phyloP scores from a whole-genome alignment of 768 basidiomycete genomes.

The Cystobasidium ongulense region DNA sequence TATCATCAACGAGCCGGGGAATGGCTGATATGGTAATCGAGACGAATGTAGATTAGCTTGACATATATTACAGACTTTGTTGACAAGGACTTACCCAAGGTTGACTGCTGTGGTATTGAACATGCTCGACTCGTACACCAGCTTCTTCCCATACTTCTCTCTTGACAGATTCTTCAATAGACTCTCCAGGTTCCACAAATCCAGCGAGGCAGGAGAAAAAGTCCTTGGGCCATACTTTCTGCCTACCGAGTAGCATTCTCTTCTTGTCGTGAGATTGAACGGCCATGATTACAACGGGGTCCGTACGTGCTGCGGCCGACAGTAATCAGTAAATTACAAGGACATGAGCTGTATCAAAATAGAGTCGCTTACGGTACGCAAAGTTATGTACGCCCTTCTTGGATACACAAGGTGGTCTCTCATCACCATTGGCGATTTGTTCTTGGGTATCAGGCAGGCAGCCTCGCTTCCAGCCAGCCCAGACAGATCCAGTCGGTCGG shows the following conservation, averaged over 20 bases:
- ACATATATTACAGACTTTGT: too few relatives aligned
- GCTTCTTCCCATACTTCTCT: slow-evolving; percentile 96
- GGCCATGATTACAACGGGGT: slow-evolving; percentile 85
- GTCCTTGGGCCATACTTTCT: slow-evolving; percentile 49
- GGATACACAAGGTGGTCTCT: slow-evolving; percentile 33
- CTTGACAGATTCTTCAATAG: slow-evolving; percentile 83
- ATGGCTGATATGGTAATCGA: slow-evolving; percentile 4
- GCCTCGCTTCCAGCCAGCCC: slow-evolving; percentile 92
- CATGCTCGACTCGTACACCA: slow-evolving; percentile 74
- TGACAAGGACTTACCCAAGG: slow-evolving; percentile 57
- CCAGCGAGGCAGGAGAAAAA: slow-evolving; percentile 88
- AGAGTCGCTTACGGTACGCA: slow-evolving; percentile 25
- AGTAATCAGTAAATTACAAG: too few relatives aligned
- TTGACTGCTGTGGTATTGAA: slow-evolving; percentile 74
- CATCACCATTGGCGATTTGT: slow-evolving; percentile 14
- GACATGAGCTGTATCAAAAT: neutral
- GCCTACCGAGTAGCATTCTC: slow-evolving; percentile 76
- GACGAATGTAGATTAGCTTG: neutral
- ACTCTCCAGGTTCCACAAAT: slow-evolving; percentile 88
- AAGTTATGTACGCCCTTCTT: slow-evolving; percentile 84
- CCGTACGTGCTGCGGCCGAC: slow-evolving; percentile 56
- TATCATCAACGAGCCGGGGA: slow-evolving; percentile 54
- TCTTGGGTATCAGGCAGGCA: slow-evolving; percentile 53
- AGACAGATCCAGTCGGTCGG: slow-evolving; percentile 66
- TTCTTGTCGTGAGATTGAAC: slow-evolving; percentile 71